Evolutionary conservation across 805 yeast species (phyloP), one percentile per base, ranked within the genome.

Genomic region (Starmerella cellae): DNA sequence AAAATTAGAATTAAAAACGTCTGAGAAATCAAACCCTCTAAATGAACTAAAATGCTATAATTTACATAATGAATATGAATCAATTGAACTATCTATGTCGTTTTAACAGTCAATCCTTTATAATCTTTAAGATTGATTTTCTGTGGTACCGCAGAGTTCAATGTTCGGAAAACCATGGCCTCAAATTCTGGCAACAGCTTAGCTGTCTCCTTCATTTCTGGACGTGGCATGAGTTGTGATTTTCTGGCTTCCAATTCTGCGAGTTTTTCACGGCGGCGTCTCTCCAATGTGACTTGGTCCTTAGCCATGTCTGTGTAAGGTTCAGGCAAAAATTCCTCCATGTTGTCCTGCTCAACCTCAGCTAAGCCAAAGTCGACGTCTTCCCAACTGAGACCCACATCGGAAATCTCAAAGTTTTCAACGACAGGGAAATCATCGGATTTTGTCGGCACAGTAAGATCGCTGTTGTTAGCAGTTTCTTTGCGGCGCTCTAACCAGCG

Each of bases 311-410:
- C 62, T 8, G 56, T 55, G 30, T 55, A 55, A 14, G 53, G 59
- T 22, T 57, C 59, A 11, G 58, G 55, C 32, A 61, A 56, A 33
- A 59, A 61, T 38, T 59, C 67, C 21, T 56, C 60, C 28, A 60
- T 49, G 44, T 69, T 73, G 18, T 64, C 65, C n/a, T 68, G 49
- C 47, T 73, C 77, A 36, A 67, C 65, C 23, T 69, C 74, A 17
- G 66, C 63, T 13, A 72, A 48, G 0, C 77, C 78, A 45, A 71
- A 65, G 42, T 71, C 73, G 4, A 62, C 58, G 10, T 66, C 60
- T 10, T 64, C 62, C 47, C 48, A 45, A 11, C 45, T 51, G 26
- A 70, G 56, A 1, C 69, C 61, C 4, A 68, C 67, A 8, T 63
- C 55, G 2, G 66, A 60, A 38, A 68, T 62, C 9, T 71, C 66